phyloP scores from a whole-genome alignment of 768 basidiomycete genomes.

The Holtermanniella nyarrowii region DNA sequence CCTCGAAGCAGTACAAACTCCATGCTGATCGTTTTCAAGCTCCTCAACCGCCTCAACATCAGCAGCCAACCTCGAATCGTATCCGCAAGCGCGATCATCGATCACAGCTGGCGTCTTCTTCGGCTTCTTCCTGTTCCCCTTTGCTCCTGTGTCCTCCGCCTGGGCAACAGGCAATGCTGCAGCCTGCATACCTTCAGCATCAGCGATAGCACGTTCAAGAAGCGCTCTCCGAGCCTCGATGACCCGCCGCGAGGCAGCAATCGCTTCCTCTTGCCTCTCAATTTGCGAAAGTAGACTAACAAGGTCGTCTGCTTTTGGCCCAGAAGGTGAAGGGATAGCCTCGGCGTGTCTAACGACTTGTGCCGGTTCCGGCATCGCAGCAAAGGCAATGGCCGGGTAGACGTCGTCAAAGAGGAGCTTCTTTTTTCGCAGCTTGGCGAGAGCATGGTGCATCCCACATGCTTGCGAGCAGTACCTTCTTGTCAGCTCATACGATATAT shows the following conservation, averaged over 20 bases:
- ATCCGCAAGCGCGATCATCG: neutral
- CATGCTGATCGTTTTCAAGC: neutral
- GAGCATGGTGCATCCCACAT: conserved; percentile 6
- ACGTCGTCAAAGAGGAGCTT: conserved; percentile 4
- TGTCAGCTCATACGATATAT: neutral
- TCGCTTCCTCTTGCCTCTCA: neutral
- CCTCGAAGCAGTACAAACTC: neutral
- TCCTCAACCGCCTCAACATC: neutral
- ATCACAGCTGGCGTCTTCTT: neutral
- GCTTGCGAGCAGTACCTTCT: conserved; percentile 8
- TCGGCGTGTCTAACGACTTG: neutral
- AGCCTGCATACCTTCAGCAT: neutral
- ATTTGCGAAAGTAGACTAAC: neutral
- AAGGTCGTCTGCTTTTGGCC: neutral
- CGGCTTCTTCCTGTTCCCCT: neutral
- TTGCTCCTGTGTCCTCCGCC: neutral
- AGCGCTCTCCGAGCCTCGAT: neutral
- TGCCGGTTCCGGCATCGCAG: neutral
- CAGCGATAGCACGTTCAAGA: neutral
- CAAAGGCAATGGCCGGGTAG: neutral
- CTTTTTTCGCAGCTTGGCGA: conserved; percentile 1
- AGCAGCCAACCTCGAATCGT: neutral
- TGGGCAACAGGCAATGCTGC: neutral
- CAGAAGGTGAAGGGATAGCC: neutral
- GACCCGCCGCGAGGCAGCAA: neutral